Base-by-base conservation (phyloP, 2,329 filamentous ascomycete species). In the Cordyceps cateniannulata region DNA sequence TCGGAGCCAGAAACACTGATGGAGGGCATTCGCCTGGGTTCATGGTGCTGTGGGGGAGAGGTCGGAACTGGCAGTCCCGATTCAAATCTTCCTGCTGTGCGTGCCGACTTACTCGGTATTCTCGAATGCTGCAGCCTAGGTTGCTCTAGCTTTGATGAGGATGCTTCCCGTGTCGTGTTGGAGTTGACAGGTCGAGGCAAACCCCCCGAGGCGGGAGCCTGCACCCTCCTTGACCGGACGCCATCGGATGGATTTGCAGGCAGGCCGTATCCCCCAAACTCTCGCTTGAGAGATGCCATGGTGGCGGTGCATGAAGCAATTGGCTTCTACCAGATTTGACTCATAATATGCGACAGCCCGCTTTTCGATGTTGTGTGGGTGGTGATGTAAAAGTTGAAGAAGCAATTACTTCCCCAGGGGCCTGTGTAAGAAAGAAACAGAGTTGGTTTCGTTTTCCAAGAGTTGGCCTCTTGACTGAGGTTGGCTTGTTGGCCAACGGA, bases 11-110 rank as follows among this genome's bases (percentile, higher is more conserved):
- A 68, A 25, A 70, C 73, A 40, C 66, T 73, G 3, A 69, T 67
- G 20, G 75, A 77, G 40, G 69, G 73, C 73, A 75, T 76, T 64
- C 77, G 75, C 61, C 76, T 78, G 10, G 74, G 73, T 66, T 78
- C 76, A 38, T 78, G 75, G 40, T 71, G 73, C 22, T 24, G 58
- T 10, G 50, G 50, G 5, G 49, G 49, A 5, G 57, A 60, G 4
- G 58, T 48, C 27, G 59, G 35, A 20, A 51, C 24, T 12, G 59
- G 44, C 20, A 44, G 44, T 6, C 20, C 42, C 2, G 59, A 35
- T n/a, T 51, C 45, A 1, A 45, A 8, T 47, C 47, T 55, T n/a
- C 18, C 20, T n/a, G 20, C 9, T 20, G 22, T n/a, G 6, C 52
- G 51, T 9, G n/a, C 27, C 6, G 45, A 55, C 32, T 35, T 55